Conservation (phyloP, 73 alveolate species). For the Paramecium pentaurelia region DNA sequence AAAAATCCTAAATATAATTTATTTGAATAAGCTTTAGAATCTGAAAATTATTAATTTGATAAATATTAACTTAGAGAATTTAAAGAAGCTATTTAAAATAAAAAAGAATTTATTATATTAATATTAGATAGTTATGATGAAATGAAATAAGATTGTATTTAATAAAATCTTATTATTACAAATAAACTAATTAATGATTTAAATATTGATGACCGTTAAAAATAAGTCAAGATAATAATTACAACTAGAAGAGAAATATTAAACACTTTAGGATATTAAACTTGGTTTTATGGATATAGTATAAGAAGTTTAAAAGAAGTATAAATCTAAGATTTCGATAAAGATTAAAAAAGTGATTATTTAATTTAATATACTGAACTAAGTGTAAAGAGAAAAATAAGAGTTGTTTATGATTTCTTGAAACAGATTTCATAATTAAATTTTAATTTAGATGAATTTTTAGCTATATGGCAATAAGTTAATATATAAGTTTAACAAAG, state of each 20-base stretch:
- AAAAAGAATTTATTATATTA: not conserved
- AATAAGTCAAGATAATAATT: not conserved
- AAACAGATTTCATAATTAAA: not conserved
- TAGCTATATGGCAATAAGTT: not conserved
- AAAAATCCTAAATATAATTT: not conserved
- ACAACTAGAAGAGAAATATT: conserved; percentile 1
- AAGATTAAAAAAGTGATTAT: not conserved
- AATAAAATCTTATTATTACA: not conserved
- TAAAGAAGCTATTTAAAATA: not conserved
- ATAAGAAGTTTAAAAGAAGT: not conserved
- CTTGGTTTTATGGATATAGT: not conserved
- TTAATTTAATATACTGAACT: not conserved
- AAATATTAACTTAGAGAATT: not conserved
- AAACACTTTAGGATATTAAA: not conserved
- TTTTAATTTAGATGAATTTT: not conserved
- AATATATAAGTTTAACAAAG: not conserved
- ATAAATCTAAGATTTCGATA: not conserved
- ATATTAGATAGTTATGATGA: conserved; percentile 15
- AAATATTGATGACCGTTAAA: not conserved
- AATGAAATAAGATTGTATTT: not conserved
- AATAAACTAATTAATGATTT: not conserved
- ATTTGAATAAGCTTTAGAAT: not conserved
- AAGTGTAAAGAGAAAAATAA: not conserved
- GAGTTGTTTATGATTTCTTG: not conserved
- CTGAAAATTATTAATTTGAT: not conserved